Evolutionary conservation across 441 rosid species (phyloP), one percentile per base, ranked within the genome.

Genomic region (Aleurites moluccanus): DNA sequence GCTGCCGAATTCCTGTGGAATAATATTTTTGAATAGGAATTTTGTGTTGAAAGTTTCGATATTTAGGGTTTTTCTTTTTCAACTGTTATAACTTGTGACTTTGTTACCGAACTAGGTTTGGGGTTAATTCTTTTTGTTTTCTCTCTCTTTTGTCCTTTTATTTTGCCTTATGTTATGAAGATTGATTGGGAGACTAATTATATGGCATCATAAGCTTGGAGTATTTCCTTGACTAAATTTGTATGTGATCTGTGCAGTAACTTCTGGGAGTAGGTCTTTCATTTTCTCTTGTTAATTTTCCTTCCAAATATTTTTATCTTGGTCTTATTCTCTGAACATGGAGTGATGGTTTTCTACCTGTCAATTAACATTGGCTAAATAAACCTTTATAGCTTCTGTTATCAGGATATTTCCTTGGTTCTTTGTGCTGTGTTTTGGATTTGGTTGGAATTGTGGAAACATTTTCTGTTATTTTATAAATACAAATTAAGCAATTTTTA

Each of bases 1-100:
- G 64, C 20, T 55, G 61, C 65, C 66, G 64, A 65, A 74, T 27
- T 64, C 47, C 18, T 33, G 75, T 71, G 57, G 71, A 28, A 60
- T 23, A 44, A 10, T 33, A 44, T 21, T 27, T 18, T 15, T 1
- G 28, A 38, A 23, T 76, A 40, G 27, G 42, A 35, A 42, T 52
- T 70, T 53, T 10, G 33, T 35, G 40, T 30, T 72, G 64, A 50
- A 50, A 49, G 45, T n/a, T 67, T 4, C 30, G 33, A n/a, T 50
- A 27, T 56, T 72, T 47, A 25, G 61, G 49, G 59, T 28, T 47
- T 50, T 62, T 62, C n/a, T 6, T 10, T 53, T 60, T 68, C 15
- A 30, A 53, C 56, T 49, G 52, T 44, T 52, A 69, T 38, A 16
- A 64, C 50, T 10, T 53, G 15, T 45, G 38, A 33, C 6, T 35